phyloP scores from a whole-genome alignment of 192 early-diverging fungal species.

The Chytriomyces sp. region DNA sequence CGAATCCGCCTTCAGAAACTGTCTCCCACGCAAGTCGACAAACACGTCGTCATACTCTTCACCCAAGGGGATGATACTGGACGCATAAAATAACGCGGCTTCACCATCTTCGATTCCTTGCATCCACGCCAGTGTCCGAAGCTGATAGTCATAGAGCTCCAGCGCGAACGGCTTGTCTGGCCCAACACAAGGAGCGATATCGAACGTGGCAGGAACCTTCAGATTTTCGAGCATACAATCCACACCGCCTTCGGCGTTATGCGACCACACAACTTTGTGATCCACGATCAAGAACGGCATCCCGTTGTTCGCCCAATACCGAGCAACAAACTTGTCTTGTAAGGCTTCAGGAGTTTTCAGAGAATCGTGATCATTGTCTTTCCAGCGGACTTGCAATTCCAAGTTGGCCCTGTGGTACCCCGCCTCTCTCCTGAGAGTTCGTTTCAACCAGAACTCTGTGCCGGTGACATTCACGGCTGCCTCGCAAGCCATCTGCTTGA shows the following conservation, averaged over 20 bases:
- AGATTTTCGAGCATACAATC: neutral
- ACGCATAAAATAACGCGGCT: slow-evolving; percentile 11
- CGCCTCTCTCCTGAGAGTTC: too few relatives aligned
- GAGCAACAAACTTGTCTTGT: neutral
- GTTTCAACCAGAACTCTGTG: too few relatives aligned
- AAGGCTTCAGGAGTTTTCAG: neutral
- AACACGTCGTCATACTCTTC: slow-evolving; percentile 6
- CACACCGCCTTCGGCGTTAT: neutral
- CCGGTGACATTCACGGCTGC: too few relatives aligned
- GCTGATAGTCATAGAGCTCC: slow-evolving; percentile 34
- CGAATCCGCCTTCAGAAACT: neutral
- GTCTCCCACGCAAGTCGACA: neutral
- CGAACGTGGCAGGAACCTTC: slow-evolving; percentile 4
- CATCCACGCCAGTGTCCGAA: slow-evolving; percentile 17
- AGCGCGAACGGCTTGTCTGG: slow-evolving; percentile 23
- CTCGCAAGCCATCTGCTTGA: too few relatives aligned
- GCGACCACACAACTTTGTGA: neutral
- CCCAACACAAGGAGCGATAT: neutral
- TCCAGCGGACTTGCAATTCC: slow-evolving; percentile 12
- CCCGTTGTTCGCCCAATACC: too few relatives aligned
- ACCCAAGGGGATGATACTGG: neutral
- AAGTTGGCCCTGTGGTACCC: too few relatives aligned
- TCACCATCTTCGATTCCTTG: slow-evolving; percentile 27
- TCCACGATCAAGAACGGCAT: too few relatives aligned
- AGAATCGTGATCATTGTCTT: neutral